Percentiles rank a stretch among this genome's conserved stretches.
Evolutionary conservation across 441 rosid genomes (phyloP).

Genomic region (Pelargonium cotyledonis): DNA sequence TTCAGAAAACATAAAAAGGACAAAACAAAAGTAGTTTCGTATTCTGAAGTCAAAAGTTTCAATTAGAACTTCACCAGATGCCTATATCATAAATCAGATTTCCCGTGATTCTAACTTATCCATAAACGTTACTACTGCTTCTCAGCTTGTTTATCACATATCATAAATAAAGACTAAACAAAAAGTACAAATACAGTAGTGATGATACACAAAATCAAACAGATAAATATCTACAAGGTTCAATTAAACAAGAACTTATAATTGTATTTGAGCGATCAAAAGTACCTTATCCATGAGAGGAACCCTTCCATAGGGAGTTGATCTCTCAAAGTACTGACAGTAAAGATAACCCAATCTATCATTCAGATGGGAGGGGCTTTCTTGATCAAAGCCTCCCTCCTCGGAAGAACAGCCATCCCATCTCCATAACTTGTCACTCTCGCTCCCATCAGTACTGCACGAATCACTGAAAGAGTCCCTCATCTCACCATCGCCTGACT

Average conservation of each 20-base stretch:
- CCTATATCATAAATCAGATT: not conserved
- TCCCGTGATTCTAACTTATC: not conserved
- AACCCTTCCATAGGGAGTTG: not conserved
- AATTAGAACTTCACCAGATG: too few species aligned
- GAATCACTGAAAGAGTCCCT: not conserved
- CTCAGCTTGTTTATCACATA: not conserved
- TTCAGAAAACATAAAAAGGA: not conserved
- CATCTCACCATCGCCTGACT: not conserved
- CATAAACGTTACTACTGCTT: not conserved
- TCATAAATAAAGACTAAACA: not conserved
- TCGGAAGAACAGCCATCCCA: not conserved
- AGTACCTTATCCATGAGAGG: not conserved
- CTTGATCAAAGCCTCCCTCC: not conserved
- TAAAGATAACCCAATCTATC: not conserved
- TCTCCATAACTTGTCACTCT: not conserved
- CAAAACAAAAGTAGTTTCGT: too few species aligned
- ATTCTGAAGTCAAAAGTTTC: not conserved
- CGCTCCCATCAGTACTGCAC: not conserved
- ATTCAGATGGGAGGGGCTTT: not conserved
- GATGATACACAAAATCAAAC: too few species aligned
- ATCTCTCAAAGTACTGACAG: not conserved
- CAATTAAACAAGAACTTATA: too few species aligned
- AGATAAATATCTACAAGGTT: too few species aligned
- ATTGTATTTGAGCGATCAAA: too few species aligned
- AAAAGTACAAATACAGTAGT: too few species aligned